phyloP scores from a whole-genome alignment of 202 grass and related monocot species.

The Schoenoplectus triqueter region DNA sequence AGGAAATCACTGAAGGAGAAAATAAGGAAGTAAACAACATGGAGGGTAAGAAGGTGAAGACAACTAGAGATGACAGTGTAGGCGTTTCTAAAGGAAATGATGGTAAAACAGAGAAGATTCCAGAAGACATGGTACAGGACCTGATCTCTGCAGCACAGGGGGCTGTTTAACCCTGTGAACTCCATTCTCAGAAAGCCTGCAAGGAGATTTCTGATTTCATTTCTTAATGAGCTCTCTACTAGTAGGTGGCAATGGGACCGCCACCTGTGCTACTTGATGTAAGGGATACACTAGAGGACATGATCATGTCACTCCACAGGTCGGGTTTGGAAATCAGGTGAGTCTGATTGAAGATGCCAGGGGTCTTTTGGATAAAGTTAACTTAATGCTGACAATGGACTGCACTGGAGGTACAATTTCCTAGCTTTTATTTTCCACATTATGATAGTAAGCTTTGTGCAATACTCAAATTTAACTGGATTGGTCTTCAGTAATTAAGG shows the following conservation, averaged over 20 bases:
- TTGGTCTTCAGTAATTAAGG: neutral
- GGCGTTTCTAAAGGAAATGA: neutral
- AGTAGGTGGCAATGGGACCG: neutral
- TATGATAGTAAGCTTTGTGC: neutral
- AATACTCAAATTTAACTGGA: neutral
- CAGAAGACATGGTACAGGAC: neutral
- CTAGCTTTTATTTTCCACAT: neutral
- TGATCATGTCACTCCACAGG: neutral
- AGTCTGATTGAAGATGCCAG: slow-evolving; percentile 14
- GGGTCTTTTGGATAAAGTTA: slow-evolving; percentile 33
- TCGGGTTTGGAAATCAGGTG: slow-evolving; percentile 15
- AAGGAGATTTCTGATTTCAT: slow-evolving; percentile 21
- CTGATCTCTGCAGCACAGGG: slow-evolving; percentile 22
- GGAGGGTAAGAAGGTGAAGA: slow-evolving; percentile 16
- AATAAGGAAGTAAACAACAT: neutral
- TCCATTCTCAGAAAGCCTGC: neutral
- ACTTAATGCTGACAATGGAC: slow-evolving; percentile 7
- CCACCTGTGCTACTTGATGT: slow-evolving; percentile 7
- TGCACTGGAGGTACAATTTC: neutral
- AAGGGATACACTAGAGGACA: slow-evolving; percentile 14
- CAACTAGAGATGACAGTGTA: neutral
- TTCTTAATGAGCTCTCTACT: neutral
- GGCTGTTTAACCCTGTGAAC: neutral
- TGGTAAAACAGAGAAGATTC: neutral
- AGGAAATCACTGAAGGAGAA: neutral